A percentile compares a stretch with the other conserved stretches of the same genome.
These are phyloP conservation scores for Coelastrella sp. DNA, from an alignment of 139 green algal species.

Conservation along the genomic window DNA sequence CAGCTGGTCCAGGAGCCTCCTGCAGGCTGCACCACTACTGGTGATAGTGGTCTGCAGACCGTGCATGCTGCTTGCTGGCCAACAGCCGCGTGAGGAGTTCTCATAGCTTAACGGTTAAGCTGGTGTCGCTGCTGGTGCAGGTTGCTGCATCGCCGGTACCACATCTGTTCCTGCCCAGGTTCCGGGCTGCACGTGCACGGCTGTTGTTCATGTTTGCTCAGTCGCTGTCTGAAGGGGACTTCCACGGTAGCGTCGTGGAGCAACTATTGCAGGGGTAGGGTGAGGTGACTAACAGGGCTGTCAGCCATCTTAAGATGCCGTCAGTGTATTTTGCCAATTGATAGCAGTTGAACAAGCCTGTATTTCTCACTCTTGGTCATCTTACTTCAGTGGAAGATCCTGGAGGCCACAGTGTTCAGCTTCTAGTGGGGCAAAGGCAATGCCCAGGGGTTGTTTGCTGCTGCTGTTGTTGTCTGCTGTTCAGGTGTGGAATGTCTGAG, in stretches of 20 bases:
- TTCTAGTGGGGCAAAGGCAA: background rate
- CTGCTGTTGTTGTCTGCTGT: background rate
- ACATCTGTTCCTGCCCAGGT: slow-evolving; percentile 74
- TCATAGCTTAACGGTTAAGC: too few relatives aligned
- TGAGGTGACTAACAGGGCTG: background rate
- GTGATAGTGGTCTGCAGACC: too few relatives aligned
- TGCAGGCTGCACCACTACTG: background rate
- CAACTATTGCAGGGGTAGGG: slow-evolving; percentile 64
- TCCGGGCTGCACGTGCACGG: slow-evolving; percentile 34
- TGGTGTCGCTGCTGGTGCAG: slow-evolving; percentile 15
- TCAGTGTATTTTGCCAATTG: too few relatives aligned
- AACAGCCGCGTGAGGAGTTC: too few relatives aligned
- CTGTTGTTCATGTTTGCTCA: slow-evolving; percentile 50
- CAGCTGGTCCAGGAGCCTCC: background rate
- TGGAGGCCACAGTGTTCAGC: too few relatives aligned
- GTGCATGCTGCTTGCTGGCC: too few relatives aligned
- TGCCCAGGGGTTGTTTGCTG: background rate
- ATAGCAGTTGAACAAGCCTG: too few relatives aligned
- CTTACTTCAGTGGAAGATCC: too few relatives aligned
- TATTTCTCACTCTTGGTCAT: too few relatives aligned
- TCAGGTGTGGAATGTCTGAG: slow-evolving; percentile 52
- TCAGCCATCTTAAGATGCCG: too few relatives aligned
- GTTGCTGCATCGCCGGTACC: slow-evolving; percentile 80
- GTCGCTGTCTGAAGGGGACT: slow-evolving; percentile 54
- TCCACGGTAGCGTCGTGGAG: slow-evolving; percentile 61